Evolutionary conservation across 1,284 basidiomycete genomes (phyloP).

Genomic region (Tylopilus sp.): DNA sequence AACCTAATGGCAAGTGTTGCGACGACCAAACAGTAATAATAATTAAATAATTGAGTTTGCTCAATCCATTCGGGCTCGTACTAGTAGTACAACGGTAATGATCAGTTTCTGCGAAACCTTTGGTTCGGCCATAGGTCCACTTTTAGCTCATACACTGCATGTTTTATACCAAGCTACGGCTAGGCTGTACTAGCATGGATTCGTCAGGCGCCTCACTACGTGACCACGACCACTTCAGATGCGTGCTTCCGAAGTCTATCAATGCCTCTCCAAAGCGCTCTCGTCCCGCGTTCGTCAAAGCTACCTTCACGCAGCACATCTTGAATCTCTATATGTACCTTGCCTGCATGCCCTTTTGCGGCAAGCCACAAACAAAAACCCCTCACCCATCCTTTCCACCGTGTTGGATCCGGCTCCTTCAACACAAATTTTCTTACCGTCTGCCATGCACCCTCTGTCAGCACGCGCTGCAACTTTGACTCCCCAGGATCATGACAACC

Average conservation of each 20-base stretch:
- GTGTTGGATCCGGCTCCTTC: constrained; percentile 25
- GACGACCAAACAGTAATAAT: too few species aligned
- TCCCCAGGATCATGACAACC: neutral
- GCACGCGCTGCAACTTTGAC: neutral
- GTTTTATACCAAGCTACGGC: too few species aligned
- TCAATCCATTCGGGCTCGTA: too few species aligned
- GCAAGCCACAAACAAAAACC: constrained; percentile 32
- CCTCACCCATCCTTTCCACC: constrained; percentile 32
- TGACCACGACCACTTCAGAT: constrained; percentile 13
- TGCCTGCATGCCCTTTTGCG: constrained; percentile 19
- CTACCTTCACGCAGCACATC: neutral
- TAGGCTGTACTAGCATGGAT: too few species aligned
- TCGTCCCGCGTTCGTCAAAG: constrained; percentile 1
- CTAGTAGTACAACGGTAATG: too few species aligned
- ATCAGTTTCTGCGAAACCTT: too few species aligned
- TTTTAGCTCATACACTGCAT: too few species aligned
- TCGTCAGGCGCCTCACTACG: neutral
- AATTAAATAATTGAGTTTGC: too few species aligned
- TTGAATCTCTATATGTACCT: constrained; percentile 24
- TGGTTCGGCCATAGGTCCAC: too few species aligned
- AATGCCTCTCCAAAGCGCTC: constrained; percentile 16
- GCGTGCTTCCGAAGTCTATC: constrained; percentile 26
- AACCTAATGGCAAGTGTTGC: too few species aligned
- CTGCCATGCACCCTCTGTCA: constrained; percentile 27
- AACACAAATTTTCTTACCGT: constrained; percentile 22